These are phyloP conservation scores for Madurella mycetomatis DNA, from an alignment of 2,329 filamentous ascomycete species.

Conservation along the genomic window DNA sequence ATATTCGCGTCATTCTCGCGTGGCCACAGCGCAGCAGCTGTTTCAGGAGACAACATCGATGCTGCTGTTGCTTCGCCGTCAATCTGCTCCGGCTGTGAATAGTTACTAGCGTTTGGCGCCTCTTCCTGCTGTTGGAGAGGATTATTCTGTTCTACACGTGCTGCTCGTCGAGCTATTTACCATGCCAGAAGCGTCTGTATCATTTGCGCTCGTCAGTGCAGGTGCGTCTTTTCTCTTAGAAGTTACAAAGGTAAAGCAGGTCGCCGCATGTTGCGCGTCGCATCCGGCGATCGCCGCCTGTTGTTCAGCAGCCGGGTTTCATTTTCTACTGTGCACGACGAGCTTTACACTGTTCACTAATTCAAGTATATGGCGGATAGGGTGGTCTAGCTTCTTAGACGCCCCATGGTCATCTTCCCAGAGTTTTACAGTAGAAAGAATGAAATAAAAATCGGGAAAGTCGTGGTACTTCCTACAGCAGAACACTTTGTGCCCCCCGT, in stretches of 20 bases:
- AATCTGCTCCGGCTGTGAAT: background rate
- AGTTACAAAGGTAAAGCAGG: background rate
- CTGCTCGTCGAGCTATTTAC: too few relatives aligned
- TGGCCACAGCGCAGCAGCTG: conserved; percentile 11
- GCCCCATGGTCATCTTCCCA: background rate
- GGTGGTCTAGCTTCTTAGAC: background rate
- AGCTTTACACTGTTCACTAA: background rate
- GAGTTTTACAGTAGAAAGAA: conserved; percentile 5
- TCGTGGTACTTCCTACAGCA: conserved; percentile 13
- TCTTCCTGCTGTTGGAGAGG: too few relatives aligned
- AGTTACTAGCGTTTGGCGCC: background rate
- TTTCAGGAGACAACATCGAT: conserved; percentile 8
- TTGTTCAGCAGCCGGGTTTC: background rate
- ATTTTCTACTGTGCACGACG: background rate
- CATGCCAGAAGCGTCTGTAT: background rate
- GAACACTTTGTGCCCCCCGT: conserved; percentile 19
- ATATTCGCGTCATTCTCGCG: conserved; percentile 26
- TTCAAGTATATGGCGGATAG: background rate
- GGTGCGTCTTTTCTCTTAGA: background rate
- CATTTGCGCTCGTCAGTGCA: background rate
- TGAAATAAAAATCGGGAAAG: conserved; percentile 5
- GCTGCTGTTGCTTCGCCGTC: conserved; percentile 1
- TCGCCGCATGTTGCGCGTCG: conserved; percentile 9
- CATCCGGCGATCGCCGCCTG: conserved; percentile 5
- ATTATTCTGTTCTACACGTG: too few relatives aligned